phyloP scores from a whole-genome alignment of 1,284 basidiomycete species.

The Ceratobasidium sp. region DNA sequence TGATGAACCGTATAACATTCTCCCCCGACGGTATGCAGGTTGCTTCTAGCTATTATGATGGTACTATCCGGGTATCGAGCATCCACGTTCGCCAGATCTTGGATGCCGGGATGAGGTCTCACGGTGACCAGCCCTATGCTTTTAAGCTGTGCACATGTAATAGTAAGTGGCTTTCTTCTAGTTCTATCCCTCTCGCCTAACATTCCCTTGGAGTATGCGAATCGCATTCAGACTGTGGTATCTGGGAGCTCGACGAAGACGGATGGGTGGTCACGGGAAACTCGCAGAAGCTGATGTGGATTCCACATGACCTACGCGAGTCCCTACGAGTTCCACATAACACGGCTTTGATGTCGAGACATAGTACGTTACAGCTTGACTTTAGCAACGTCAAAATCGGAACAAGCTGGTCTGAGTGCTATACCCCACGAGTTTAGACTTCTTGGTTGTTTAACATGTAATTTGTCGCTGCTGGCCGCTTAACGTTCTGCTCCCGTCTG shows the following conservation, averaged over 20 bases:
- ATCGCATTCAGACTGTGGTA: not conserved
- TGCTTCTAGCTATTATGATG: not conserved
- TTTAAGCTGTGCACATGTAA: no score
- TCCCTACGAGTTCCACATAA: not conserved
- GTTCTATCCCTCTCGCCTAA: not conserved
- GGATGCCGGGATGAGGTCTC: no score
- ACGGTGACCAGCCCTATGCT: not conserved
- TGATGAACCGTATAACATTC: not conserved
- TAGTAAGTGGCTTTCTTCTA: no score
- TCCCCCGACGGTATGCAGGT: constrained; percentile 5
- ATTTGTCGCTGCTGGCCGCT: no score
- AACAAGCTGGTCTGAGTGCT: not conserved
- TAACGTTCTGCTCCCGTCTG: no score
- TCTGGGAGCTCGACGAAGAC: not conserved
- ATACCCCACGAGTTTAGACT: not conserved
- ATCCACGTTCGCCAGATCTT: not conserved
- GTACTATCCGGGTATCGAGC: constrained; percentile 5
- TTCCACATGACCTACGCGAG: not conserved
- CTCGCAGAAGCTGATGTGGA: not conserved
- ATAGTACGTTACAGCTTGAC: not conserved
- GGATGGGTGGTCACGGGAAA: not conserved
- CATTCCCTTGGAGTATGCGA: not conserved
- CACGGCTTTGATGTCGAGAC: not conserved
- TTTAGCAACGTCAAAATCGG: not conserved
- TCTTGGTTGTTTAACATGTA: not conserved